These are phyloP conservation scores for Phlyctochytrium bullatum DNA, from an alignment of 192 early-diverging fungal species.

Conservation along the genomic window DNA sequence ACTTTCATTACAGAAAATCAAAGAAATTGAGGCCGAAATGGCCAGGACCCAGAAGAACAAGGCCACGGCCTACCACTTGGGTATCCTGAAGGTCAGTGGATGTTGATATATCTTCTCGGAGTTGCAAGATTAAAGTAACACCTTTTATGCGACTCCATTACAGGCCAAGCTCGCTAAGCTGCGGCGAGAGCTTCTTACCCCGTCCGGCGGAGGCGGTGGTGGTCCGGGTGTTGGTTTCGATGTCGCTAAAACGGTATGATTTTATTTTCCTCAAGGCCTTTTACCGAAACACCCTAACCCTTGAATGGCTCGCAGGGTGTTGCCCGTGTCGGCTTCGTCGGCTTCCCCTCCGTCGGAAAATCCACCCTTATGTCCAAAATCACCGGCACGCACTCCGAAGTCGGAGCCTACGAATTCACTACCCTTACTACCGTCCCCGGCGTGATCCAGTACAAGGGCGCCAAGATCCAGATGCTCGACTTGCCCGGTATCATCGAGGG, in stretches of 20 bases:
- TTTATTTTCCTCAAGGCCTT: slow-evolving; percentile 35
- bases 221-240: slow-evolving; percentile 93
- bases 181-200: slow-evolving; percentile 88
- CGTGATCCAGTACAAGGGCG: slow-evolving; percentile 92
- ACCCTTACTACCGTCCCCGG: slow-evolving; percentile 99
- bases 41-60: slow-evolving; percentile 78
- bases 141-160: slow-evolving; percentile 47
- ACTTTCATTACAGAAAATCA: slow-evolving; percentile 41
- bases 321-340: slow-evolving; percentile 96
- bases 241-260: slow-evolving; percentile 80
- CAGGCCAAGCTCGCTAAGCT: slow-evolving; percentile 98
- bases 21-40: slow-evolving; percentile 73
- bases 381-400: slow-evolving; percentile 95
- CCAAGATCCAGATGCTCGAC: slow-evolving; percentile 98
- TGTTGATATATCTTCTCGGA: neutral
- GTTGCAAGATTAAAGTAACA: neutral
- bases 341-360: slow-evolving; percentile 98
- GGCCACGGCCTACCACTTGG: slow-evolving; percentile 92
- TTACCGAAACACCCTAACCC: neutral
- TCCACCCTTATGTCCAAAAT: slow-evolving; percentile 96
- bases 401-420: slow-evolving; percentile 97
- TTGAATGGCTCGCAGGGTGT: slow-evolving; percentile 63
- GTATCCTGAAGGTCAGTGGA: slow-evolving; percentile 32
- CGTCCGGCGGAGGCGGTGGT: slow-evolving; percentile 80
- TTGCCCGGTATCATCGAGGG: slow-evolving; percentile 97